phyloP scores from a whole-genome alignment of 306 rosid genomes.

The Fragaria nilgerrensis region DNA sequence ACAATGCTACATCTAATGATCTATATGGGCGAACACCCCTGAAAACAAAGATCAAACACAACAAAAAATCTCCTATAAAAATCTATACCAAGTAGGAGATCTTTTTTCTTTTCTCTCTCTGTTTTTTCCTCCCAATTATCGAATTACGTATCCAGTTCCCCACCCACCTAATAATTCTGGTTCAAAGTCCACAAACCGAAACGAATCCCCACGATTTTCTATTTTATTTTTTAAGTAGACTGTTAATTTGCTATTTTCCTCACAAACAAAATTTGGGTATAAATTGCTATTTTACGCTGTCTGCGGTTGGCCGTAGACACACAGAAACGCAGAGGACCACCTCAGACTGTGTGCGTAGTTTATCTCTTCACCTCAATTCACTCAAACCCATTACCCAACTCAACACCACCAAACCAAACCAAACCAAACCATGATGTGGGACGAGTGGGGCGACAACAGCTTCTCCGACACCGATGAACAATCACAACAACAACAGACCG shows the following conservation, averaged over 20 bases:
- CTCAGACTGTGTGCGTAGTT: neutral
- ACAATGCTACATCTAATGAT: too few relatives aligned
- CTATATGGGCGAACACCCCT: neutral
- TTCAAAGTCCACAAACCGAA: neutral
- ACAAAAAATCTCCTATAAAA: neutral
- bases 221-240: too few relatives aligned
- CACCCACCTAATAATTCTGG: neutral
- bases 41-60: neutral
- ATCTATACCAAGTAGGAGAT: neutral
- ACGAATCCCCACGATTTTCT: neutral
- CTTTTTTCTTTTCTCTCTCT: neutral
- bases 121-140: too few relatives aligned
- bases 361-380: slow-evolving; percentile 5
- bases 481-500: slow-evolving; percentile 27
- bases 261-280: neutral
- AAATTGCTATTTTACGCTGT: neutral
- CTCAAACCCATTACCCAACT: neutral
- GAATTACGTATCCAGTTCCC: neutral
- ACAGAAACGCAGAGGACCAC: neutral
- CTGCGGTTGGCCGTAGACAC: neutral
- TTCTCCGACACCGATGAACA: slow-evolving; percentile 27
- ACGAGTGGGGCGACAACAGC: slow-evolving; percentile 37
- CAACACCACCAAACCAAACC: neutral
- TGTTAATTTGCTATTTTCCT: neutral
- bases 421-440: slow-evolving; percentile 46